Conservation (phyloP, 106 monocot species). For the Vanilla planifolia region DNA sequence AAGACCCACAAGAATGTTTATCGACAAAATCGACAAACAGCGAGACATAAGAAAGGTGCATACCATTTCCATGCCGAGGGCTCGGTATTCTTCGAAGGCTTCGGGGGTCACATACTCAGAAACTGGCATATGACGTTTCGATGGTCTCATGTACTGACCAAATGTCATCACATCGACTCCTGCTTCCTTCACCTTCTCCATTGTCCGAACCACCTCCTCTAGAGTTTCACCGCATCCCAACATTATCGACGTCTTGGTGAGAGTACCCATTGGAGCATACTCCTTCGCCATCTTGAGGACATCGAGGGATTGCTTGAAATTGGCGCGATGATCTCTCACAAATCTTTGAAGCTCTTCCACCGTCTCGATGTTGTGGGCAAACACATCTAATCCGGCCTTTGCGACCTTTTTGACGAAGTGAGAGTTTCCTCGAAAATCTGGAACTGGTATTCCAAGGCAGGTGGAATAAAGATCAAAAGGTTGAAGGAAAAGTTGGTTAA, state of each 20-base stretch:
- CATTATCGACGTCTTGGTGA: constrained; percentile 88
- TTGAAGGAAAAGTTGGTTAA: no score
- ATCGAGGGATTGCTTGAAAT: constrained; percentile 74
- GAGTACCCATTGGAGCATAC: constrained; percentile 61
- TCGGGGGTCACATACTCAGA: constrained; percentile 78
- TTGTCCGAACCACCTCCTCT: constrained; percentile 67
- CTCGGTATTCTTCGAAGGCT: constrained; percentile 67
- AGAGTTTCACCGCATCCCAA: constrained; percentile 82
- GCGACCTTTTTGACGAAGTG: constrained; percentile 59
- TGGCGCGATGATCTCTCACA: constrained; percentile 70
- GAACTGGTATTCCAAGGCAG: constrained; percentile 32
- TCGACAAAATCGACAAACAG: background rate
- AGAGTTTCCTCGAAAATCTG: constrained; percentile 75
- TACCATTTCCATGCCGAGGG: constrained; percentile 74
- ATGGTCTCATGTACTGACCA: constrained; percentile 88
- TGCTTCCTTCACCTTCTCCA: constrained; percentile 74
- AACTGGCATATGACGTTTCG: constrained; percentile 86
- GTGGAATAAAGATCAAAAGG: background rate
- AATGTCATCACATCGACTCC: constrained; percentile 91
- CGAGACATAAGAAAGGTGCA: background rate
- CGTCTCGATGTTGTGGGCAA: constrained; percentile 90
- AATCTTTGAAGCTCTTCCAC: constrained; percentile 64
- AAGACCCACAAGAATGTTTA: no score
- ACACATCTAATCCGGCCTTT: constrained; percentile 67
- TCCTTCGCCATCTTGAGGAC: constrained; percentile 81